Evolutionary conservation across 306 rosid species (phyloP), one percentile per base, ranked within the genome.

Genomic region (Dicorynia guianensis): DNA sequence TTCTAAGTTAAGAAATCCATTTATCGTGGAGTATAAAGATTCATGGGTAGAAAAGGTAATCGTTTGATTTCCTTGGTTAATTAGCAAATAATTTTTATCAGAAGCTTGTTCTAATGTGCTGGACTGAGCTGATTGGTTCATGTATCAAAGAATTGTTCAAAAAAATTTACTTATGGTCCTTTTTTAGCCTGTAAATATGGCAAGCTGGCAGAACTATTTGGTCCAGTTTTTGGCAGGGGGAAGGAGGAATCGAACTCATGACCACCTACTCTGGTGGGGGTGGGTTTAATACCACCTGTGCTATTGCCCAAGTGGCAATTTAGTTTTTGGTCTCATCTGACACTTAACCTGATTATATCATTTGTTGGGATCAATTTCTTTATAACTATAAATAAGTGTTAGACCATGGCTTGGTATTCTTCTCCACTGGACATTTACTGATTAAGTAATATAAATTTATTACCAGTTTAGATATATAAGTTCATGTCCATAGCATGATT

Each of bases 41-140:
- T 96, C 99, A 38, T 96, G 99, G 99, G 99, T 96, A 14, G 99
- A 96, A 84, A 96, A 92, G 98, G 99, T 92, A 86, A 63, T 69
- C 20, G 4, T 3, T 52, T 52, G 6, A 8, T 12, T 8, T 52
- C 25, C 1, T 52, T 19, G n/a, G 25, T 52, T 52, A 17, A 17
- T 52, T 52, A 15, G 25, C 8, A 14, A 52, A 52, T 52, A 7
- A 7, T 17, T 52, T 52, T 25, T 46, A n/a, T 4, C n/a, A 52
- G 7, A 14, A 5, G 52, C n/a, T 46, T 46, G 11, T 13, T 11
- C 5, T 46, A 11, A 12, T 46, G 3, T 8, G 52, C 52, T 46
- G 18, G 30, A 53, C 6, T 53, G 59, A 49, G 7, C 7, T 15
- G 7, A 53, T 19, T 53, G 7, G 59, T 7, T 10, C 5, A 0